Evolutionary conservation across 441 rosid genomes (phyloP), one percentile per base, ranked within the genome.

Genomic region (Bruguiera hainesii): DNA sequence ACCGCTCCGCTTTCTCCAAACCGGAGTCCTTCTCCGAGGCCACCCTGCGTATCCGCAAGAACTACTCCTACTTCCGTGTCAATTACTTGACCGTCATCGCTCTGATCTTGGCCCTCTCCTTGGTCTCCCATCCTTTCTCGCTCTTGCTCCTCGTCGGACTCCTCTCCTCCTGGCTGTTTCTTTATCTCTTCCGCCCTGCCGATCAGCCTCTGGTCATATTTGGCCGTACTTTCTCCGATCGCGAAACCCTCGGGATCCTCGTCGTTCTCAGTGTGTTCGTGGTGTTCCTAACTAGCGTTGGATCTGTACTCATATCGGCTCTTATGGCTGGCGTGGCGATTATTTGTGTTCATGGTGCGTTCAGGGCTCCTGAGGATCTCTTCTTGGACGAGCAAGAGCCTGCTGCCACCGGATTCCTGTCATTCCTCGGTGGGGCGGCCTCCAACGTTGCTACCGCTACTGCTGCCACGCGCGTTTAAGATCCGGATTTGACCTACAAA

Each of bases 311-410:
- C 30, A 76, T 90, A 51, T 88, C 96, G 0, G 90, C 90, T 35
- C 80, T 88, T 25, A 60, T 88, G 82, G 78, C 85, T 21, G 97
- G 97, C 20, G n/a, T 79, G 3, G 90, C 80, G 1, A 64, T 88
- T 15, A 77, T 90, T 28, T 82, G 88, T 62, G 85, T 82, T 60
- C 97, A 90, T 31, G 97, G 92, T 21, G 84, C 89, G 19, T 88
- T 88, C 48, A 80, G 89, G 82, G 71, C 56, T 50, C 83, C 90
- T 0, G 86, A 90, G 55, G 87, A 88, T 74, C 86, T 90, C 57
- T 90, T 90, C 82, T 73, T 90, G 75, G 90, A 86, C 58, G 90
- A 86, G 58, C 88, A 86, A 67, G 94, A 90, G 50, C 83, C 85
- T 28, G 83, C 92, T 13, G 68, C 84, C 61, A 77, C 75, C 23